These are phyloP conservation scores for Croton setiger DNA, from an alignment of 441 rosid species.

Conservation along the genomic window DNA sequence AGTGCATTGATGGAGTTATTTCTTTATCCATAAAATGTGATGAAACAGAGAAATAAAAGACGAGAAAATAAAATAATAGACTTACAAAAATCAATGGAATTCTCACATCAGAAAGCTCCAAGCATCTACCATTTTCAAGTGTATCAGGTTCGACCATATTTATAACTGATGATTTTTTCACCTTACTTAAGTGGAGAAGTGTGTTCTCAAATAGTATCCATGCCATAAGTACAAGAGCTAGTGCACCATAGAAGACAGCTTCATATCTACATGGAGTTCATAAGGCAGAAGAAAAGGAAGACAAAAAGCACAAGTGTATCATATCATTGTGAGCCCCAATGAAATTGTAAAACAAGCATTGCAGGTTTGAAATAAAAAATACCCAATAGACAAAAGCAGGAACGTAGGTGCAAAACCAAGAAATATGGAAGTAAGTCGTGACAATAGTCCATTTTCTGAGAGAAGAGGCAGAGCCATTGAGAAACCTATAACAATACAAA, in stretches of 20 bases:
- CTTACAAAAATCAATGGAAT: constrained; percentile 89
- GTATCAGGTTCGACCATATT: constrained; percentile 34
- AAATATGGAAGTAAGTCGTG: constrained; percentile 79
- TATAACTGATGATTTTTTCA: constrained; percentile 36
- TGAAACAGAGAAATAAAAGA: neutral
- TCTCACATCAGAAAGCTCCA: constrained; percentile 85
- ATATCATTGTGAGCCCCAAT: neutral
- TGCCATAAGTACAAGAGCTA: constrained; percentile 72
- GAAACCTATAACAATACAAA: constrained; percentile 46
- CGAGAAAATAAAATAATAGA: constrained; percentile 15
- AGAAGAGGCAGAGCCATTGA: constrained; percentile 81
- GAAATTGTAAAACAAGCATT: constrained; percentile 11
- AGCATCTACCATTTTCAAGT: constrained; percentile 60
- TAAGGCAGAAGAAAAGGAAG: constrained; percentile 10
- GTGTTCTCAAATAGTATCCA: constrained; percentile 89
- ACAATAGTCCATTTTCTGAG: constrained; percentile 66
- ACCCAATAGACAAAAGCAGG: constrained; percentile 95
- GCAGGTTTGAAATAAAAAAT: constrained; percentile 21
- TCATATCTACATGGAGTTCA: constrained; percentile 62
- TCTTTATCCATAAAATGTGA: neutral
- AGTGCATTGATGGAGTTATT: neutral
- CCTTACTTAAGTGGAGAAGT: constrained; percentile 44
- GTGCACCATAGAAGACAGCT: constrained; percentile 91
- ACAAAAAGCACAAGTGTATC: constrained; percentile 7
- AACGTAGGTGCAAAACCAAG: constrained; percentile 93